These are phyloP conservation scores for Parascedosporium putredinis DNA, from an alignment of 2,329 filamentous ascomycete species.

Conservation along the genomic window DNA sequence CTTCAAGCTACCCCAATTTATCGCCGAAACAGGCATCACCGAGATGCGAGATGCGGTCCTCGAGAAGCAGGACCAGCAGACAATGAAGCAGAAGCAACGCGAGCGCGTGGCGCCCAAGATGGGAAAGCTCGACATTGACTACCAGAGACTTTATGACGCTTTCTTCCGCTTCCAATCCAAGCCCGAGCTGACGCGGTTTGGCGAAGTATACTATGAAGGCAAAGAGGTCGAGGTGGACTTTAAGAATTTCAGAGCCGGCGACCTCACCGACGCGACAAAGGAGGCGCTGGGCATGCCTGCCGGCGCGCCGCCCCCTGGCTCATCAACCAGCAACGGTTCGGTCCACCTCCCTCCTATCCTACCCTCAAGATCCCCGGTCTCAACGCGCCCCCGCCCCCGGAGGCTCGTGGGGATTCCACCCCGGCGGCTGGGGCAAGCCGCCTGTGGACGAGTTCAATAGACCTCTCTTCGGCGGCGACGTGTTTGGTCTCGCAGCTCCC, in stretches of 20 bases:
- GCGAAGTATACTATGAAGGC: constrained; percentile 98
- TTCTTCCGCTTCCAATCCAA: constrained; percentile 98
- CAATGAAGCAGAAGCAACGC: constrained; percentile 87
- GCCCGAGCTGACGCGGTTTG: constrained; percentile 84
- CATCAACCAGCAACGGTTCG: constrained; percentile 90
- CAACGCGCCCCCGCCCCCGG: constrained; percentile 83
- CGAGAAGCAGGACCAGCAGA: constrained; percentile 89
- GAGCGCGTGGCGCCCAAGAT: constrained; percentile 93
- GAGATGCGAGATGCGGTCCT: constrained; percentile 96
- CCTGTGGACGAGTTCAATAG: constrained; percentile 89
- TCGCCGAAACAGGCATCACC: constrained; percentile 91
- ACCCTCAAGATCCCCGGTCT: constrained; percentile 90
- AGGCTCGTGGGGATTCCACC: constrained; percentile 88
- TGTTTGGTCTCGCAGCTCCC: constrained; percentile 63
- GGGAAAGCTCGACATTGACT: constrained; percentile 95
- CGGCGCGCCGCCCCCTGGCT: constrained; percentile 93
- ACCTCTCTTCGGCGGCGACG: constrained; percentile 86
- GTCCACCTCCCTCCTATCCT: constrained; percentile 88
- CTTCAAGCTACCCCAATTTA: constrained; percentile 89
- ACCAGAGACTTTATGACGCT: constrained; percentile 94
- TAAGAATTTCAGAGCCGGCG: constrained; percentile 79
- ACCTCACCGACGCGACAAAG: constrained; percentile 78
- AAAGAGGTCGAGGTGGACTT: constrained; percentile 97
- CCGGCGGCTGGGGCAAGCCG: constrained; percentile 91
- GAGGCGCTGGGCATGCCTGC: constrained; percentile 91